These are phyloP conservation scores for Diaporthe humulicola DNA, from an alignment of 2,329 filamentous ascomycete species.

Conservation along the genomic window DNA sequence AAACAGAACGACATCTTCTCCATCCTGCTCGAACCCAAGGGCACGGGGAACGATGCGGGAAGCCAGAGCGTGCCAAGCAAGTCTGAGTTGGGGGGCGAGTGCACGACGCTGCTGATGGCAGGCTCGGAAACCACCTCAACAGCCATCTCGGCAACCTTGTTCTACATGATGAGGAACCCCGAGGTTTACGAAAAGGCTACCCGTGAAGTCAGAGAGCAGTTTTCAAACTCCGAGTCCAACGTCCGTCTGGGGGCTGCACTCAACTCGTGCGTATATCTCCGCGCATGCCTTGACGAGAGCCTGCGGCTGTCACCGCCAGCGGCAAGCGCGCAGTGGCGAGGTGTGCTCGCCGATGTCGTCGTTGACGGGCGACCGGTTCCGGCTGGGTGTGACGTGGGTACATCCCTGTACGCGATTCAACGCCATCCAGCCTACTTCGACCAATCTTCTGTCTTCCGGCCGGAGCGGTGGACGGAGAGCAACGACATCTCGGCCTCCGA, in stretches of 20 bases:
- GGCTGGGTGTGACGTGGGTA: conserved; percentile 10
- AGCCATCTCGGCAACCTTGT: conserved; percentile 8
- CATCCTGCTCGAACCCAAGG: conserved; percentile 8
- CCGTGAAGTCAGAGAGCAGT: not conserved
- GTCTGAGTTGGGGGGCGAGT: conserved; percentile 12
- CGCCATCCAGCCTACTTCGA: conserved; percentile 8
- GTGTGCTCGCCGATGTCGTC: not conserved
- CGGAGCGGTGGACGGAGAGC: conserved; percentile 15
- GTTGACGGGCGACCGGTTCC: not conserved
- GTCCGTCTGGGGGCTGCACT: conserved; percentile 2
- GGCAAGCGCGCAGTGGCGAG: conserved; percentile 17
- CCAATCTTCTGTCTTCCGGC: not conserved
- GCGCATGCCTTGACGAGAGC: conserved; percentile 14
- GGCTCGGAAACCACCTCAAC: conserved; percentile 18
- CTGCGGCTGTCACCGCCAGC: conserved; percentile 14
- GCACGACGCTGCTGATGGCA: conserved; percentile 15
- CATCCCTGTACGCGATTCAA: not conserved
- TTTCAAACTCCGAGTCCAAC: not conserved
- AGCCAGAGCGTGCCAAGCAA: not conserved
- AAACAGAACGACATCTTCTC: conserved; percentile 18
- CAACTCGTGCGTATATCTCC: conserved; percentile 21
- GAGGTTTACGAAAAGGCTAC: not conserved
- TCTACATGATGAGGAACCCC: conserved; percentile 21
- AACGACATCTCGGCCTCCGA: not conserved
- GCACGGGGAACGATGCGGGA: not conserved